phyloP scores from a whole-genome alignment of 306 rosid species.

The Fragaria iinumae region DNA sequence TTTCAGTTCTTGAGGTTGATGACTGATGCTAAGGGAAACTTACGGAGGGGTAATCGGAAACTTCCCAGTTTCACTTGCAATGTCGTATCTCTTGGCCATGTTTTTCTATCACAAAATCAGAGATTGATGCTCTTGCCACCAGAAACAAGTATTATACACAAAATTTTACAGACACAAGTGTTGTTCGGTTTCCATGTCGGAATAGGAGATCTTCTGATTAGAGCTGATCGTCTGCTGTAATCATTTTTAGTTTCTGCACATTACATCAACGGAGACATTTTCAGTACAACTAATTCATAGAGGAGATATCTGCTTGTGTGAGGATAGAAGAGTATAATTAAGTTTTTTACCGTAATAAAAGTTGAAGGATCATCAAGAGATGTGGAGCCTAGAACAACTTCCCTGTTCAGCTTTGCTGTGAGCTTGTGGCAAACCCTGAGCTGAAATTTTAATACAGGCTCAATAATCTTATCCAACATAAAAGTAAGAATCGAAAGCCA shows the following conservation, averaged over 20 bases:
- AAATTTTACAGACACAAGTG: not conserved
- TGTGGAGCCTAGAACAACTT: constrained; percentile 80
- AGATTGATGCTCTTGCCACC: too few species aligned
- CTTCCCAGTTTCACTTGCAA: too few species aligned
- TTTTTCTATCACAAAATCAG: too few species aligned
- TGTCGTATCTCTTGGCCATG: too few species aligned
- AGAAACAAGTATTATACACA: not conserved
- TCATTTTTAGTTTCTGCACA: constrained; percentile 78
- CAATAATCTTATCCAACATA: not conserved
- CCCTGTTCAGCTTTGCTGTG: constrained; percentile 74
- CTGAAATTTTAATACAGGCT: constrained; percentile 43
- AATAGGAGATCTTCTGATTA: constrained; percentile 78
- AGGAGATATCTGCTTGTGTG: not conserved
- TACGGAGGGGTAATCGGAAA: too few species aligned
- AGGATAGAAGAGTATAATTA: not conserved
- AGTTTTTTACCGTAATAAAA: constrained; percentile 60
- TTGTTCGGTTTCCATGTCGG: constrained; percentile 24
- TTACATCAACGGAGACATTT: not conserved
- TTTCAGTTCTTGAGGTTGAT: too few species aligned
- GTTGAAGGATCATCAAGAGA: constrained; percentile 89
- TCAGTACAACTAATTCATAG: not conserved
- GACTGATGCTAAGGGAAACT: too few species aligned
- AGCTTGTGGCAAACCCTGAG: constrained; percentile 96
- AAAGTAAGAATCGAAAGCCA: not conserved
- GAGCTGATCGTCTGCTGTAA: constrained; percentile 47